These are phyloP conservation scores for Lactarius tabidus DNA, from an alignment of 768 basidiomycete genomes.

Conservation along the genomic window DNA sequence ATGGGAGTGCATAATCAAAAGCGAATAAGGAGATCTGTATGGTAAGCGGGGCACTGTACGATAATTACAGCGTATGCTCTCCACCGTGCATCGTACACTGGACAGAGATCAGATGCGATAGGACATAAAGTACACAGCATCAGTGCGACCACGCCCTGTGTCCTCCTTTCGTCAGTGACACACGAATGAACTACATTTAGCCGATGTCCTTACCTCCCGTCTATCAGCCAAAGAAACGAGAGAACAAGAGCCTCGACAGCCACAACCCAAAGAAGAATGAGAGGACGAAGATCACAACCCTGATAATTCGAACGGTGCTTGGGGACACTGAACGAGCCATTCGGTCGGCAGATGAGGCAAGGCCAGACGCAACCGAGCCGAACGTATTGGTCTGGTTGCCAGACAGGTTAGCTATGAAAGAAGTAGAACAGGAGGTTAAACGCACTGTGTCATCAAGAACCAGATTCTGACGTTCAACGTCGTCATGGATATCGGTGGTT, in stretches of 20 bases:
- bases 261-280: constrained; percentile 32
- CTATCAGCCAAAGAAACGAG: constrained; percentile 22
- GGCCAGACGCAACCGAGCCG: constrained; percentile 31
- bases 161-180: not conserved
- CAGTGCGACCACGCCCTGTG: not conserved
- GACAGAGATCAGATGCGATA: not conserved
- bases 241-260: constrained; percentile 30
- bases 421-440: not conserved
- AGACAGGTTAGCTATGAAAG: not conserved
- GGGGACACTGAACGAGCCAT: constrained; percentile 35
- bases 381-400: constrained; percentile 33
- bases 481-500: constrained; percentile 83
- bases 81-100: not conserved
- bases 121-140: constrained; percentile 8
- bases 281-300: constrained; percentile 28
- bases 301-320: constrained; percentile 23
- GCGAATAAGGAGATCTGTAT: not conserved
- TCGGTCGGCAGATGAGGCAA: constrained; percentile 33
- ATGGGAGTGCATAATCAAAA: not conserved
- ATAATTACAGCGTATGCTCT: not conserved
- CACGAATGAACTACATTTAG: not conserved
- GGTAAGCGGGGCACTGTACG: not conserved
- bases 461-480: constrained; percentile 78
- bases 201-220: not conserved
- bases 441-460: constrained; percentile 74